Evolutionary conservation across 768 basidiomycete species (phyloP).

Genomic region (Pisolithus marmoratus): DNA sequence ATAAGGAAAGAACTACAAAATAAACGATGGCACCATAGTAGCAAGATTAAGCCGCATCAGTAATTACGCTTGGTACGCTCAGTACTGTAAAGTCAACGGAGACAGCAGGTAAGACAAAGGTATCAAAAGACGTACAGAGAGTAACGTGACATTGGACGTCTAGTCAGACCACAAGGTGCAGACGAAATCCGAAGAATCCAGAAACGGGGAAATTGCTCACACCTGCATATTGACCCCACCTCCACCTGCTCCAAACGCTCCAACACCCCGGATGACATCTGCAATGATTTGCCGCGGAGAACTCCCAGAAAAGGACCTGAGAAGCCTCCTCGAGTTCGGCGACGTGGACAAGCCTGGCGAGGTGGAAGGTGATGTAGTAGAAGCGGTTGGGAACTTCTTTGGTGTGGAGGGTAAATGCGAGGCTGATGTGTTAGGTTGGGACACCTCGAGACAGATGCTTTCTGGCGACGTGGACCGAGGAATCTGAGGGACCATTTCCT

Average conservation of each 20-base stretch:
- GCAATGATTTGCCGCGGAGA: conserved; percentile 21
- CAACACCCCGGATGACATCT: conserved; percentile 41
- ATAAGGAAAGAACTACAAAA: no score
- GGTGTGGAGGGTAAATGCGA: conserved; percentile 2
- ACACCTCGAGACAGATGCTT: neutral
- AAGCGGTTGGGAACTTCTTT: neutral
- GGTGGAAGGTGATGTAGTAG: conserved; percentile 1
- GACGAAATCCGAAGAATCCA: neutral
- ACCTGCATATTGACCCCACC: conserved; percentile 1
- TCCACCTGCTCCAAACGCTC: conserved; percentile 23
- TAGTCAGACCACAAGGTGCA: neutral
- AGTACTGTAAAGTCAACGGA: no score
- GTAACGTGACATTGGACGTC: no score
- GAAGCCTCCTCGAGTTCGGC: conserved; percentile 7
- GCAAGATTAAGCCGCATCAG: no score
- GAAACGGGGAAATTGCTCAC: neutral
- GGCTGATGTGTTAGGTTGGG: neutral
- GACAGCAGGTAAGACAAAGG: no score
- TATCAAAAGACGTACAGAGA: no score
- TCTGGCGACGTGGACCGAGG: neutral
- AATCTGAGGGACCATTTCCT: conserved; percentile 7
- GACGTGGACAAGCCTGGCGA: conserved; percentile 6
- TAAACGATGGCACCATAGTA: no score
- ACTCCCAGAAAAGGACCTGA: conserved; percentile 8
- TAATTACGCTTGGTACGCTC: no score